Conservation (phyloP, 805 yeast genomes). For the Metschnikowia picachoensis region DNA sequence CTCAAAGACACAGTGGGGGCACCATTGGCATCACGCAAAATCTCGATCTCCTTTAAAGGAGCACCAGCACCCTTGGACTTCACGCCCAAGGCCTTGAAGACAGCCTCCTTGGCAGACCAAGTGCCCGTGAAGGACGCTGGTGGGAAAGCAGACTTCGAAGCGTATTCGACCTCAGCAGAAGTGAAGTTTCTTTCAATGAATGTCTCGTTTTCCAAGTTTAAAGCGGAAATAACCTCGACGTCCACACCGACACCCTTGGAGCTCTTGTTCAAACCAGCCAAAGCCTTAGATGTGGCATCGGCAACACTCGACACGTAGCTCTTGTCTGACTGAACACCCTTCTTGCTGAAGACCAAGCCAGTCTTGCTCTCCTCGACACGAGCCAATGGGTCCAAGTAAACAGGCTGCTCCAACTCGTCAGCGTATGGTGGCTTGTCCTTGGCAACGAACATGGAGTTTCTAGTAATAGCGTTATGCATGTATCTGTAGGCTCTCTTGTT, state of each 20-base stretch:
- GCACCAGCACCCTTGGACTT: slow-evolving; percentile 94
- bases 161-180: slow-evolving; percentile 70
- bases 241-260: slow-evolving; percentile 90
- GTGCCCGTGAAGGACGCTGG: slow-evolving; percentile 94
- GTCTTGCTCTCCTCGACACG: slow-evolving; percentile 51
- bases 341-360: slow-evolving; percentile 46
- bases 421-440: slow-evolving; percentile 92
- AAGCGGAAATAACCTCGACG: slow-evolving; percentile 79
- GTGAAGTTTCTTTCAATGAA: slow-evolving; percentile 94
- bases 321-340: slow-evolving; percentile 45
- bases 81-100: slow-evolving; percentile 90
- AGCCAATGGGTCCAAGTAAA: slow-evolving; percentile 94
- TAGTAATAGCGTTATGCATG: slow-evolving; percentile 91
- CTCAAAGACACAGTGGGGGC: slow-evolving; percentile 77
- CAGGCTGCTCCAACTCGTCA: slow-evolving; percentile 82
- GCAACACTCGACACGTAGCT: slow-evolving; percentile 46
- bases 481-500: slow-evolving; percentile 88
- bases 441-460: slow-evolving; percentile 86
- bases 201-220: slow-evolving; percentile 85
- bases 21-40: slow-evolving; percentile 64
- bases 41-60: slow-evolving; percentile 85
- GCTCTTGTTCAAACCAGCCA: slow-evolving; percentile 52
- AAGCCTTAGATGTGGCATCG: slow-evolving; percentile 59
- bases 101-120: slow-evolving; percentile 99
- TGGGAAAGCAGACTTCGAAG: slow-evolving; percentile 67